These are phyloP conservation scores for Hypoxylon crocopeplum DNA, from an alignment of 495 filamentous ascomycete species.

Conservation along the genomic window DNA sequence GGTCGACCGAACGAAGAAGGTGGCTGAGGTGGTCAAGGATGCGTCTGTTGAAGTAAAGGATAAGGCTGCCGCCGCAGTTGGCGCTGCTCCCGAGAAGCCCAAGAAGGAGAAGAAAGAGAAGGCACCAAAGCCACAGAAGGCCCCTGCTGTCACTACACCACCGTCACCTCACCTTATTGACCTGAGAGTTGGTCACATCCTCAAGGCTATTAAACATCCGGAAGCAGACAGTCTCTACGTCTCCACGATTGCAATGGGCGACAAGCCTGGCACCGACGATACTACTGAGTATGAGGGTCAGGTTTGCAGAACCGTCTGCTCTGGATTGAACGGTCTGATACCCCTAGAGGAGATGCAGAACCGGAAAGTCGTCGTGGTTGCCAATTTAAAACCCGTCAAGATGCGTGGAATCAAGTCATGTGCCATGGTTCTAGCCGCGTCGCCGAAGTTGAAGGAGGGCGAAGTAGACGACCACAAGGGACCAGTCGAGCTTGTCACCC, in stretches of 20 bases:
- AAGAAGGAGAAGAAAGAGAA: constrained; percentile 91
- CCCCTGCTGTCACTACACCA: constrained; percentile 69
- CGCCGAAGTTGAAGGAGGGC: constrained; percentile 77
- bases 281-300: constrained; percentile 86
- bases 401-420: constrained; percentile 96
- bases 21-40: constrained; percentile 45
- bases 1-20: constrained; percentile 60
- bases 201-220: constrained; percentile 92
- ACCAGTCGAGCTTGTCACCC: constrained; percentile 89
- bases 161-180: constrained; percentile 88
- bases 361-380: constrained; percentile 91
- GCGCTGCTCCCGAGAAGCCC: constrained; percentile 57
- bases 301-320: constrained; percentile 92
- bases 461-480: constrained; percentile 84
- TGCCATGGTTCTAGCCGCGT: constrained; percentile 97
- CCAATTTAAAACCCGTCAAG: constrained; percentile 97
- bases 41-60: constrained; percentile 49
- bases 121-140: constrained; percentile 70
- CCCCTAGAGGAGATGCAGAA: constrained; percentile 95
- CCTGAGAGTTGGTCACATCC: constrained; percentile 93
- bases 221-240: constrained; percentile 96
- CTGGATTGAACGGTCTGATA: constrained; percentile 89
- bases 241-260: constrained; percentile 95
- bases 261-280: constrained; percentile 83
- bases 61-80: constrained; percentile 50